Evolutionary conservation across 345 rosid genomes (phyloP).

Genomic region (Arabidopsis arenosa): DNA sequence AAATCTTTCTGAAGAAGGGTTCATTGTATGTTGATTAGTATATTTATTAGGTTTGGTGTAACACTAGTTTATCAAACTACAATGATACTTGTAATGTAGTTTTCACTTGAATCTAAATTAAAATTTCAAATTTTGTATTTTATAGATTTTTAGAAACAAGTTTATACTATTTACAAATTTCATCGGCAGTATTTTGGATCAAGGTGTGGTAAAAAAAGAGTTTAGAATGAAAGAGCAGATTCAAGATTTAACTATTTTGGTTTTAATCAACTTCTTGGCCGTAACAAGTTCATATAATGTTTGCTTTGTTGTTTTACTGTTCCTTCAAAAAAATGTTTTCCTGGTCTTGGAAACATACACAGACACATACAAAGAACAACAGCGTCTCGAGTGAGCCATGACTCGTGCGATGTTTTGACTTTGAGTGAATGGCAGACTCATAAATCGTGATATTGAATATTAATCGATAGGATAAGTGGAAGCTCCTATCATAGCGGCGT

Average conservation of each 20-base stretch:
- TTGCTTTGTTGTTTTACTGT: not conserved
- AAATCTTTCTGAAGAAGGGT: not conserved
- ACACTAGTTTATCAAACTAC: not conserved
- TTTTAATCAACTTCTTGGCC: not conserved
- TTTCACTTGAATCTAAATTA: not conserved
- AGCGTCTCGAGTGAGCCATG: not conserved
- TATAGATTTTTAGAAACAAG: not conserved
- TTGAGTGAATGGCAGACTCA: not conserved
- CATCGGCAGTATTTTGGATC: not conserved
- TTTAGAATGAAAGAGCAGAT: not conserved
- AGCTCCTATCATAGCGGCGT: slow-evolving; percentile 23
- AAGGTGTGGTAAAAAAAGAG: too few relatives aligned
- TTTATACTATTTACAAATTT: not conserved
- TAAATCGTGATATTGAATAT: not conserved
- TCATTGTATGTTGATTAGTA: not conserved
- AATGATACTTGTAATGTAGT: not conserved
- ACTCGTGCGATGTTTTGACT: not conserved
- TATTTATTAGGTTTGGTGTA: not conserved
- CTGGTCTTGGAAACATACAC: not conserved
- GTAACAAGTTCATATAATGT: not conserved
- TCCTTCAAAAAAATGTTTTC: not conserved
- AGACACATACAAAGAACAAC: not conserved
- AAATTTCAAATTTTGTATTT: not conserved
- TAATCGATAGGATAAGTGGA: slow-evolving; percentile 23
- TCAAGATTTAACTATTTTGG: not conserved